phyloP scores from a whole-genome alignment of 129 eudicot genomes.

The Dittrichia graveolens region DNA sequence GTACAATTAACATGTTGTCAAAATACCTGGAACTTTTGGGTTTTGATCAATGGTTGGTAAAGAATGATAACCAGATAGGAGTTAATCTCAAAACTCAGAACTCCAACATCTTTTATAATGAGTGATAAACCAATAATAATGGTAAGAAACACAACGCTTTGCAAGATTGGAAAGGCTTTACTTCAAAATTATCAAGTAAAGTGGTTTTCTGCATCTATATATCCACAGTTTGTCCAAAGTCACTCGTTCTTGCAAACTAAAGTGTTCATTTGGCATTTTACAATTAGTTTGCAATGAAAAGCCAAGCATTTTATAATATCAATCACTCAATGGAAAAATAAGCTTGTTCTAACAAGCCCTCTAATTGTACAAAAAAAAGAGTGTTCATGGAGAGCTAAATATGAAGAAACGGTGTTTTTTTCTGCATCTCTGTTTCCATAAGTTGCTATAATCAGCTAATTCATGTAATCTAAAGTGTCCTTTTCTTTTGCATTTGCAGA shows the following conservation, averaged over 20 bases:
- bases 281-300: neutral
- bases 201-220: neutral
- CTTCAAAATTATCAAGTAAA: neutral
- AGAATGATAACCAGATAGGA: too few species aligned
- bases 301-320: neutral
- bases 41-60: too few species aligned
- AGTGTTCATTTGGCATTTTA: neutral
- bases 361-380: neutral
- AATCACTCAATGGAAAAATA: neutral
- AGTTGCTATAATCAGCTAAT: too few species aligned
- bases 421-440: too few species aligned
- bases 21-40: too few species aligned
- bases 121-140: too few species aligned
- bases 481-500: neutral
- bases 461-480: neutral
- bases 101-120: too few species aligned
- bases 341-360: neutral
- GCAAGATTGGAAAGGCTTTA: too few species aligned
- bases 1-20: too few species aligned
- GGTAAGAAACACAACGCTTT: too few species aligned
- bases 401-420: neutral
- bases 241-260: constrained; percentile 10
- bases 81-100: too few species aligned
- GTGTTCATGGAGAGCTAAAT: neutral
- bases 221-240: neutral